Evolutionary conservation across 768 basidiomycete species (phyloP).

Genomic region (Auricularia sp.): DNA sequence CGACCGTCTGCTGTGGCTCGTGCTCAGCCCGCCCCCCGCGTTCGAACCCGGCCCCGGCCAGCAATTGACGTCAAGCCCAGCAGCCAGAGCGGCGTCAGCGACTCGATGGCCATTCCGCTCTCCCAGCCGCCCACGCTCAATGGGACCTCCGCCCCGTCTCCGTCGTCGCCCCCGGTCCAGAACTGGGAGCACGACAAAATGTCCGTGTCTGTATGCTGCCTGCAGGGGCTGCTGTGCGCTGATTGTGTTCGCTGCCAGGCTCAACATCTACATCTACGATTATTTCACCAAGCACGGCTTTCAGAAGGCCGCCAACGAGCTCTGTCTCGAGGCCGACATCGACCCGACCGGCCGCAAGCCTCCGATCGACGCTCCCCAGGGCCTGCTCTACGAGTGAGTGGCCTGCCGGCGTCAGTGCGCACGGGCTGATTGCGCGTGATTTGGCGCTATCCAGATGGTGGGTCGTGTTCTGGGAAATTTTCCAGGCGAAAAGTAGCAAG

Average conservation of each 20-base stretch:
- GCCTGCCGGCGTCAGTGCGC: slow-evolving; percentile 7
- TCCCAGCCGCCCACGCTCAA: slow-evolving; percentile 7
- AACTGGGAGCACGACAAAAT: slow-evolving; percentile 79
- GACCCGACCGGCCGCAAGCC: slow-evolving; percentile 41
- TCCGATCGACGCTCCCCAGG: slow-evolving; percentile 76
- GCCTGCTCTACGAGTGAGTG: slow-evolving; percentile 72
- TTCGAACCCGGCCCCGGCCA: too few relatives aligned
- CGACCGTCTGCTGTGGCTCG: too few relatives aligned
- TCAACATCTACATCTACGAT: slow-evolving; percentile 83
- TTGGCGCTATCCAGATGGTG: slow-evolving; percentile 51
- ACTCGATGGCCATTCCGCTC: slow-evolving; percentile 9
- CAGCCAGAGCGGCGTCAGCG: too few relatives aligned
- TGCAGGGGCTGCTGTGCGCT: not conserved
- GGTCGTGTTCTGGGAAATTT: slow-evolving; percentile 83
- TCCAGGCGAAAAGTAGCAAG: slow-evolving; percentile 67
- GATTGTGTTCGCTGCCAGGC: slow-evolving; percentile 36
- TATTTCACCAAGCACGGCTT: slow-evolving; percentile 77
- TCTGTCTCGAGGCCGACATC: slow-evolving; percentile 58
- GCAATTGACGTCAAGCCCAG: too few relatives aligned
- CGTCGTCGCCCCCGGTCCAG: slow-evolving; percentile 17
- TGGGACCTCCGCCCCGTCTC: slow-evolving; percentile 6
- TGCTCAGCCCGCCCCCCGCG: too few relatives aligned
- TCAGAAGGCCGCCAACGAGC: slow-evolving; percentile 58
- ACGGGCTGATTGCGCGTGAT: slow-evolving; percentile 1
- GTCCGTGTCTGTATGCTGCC: slow-evolving; percentile 29